These are phyloP conservation scores for Eucalyptus marginata DNA, from an alignment of 345 rosid species.

Conservation along the genomic window DNA sequence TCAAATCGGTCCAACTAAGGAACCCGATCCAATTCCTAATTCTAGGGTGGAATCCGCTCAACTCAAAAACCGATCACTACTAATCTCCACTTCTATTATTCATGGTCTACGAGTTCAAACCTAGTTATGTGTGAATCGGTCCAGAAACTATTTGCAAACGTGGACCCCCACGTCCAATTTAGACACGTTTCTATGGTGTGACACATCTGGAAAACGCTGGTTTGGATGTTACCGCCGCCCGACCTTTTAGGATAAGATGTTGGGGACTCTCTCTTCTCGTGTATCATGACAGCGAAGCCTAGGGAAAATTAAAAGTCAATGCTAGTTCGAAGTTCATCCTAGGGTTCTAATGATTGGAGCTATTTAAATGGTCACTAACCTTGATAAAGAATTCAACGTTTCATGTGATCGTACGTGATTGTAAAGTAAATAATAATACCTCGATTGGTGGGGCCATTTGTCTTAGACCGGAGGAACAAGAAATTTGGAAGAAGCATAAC, in stretches of 20 bases:
- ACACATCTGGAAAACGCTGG: background rate
- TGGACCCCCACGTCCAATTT: background rate
- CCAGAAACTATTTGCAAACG: background rate
- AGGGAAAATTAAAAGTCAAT: background rate
- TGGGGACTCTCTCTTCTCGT: background rate
- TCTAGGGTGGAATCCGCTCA: background rate
- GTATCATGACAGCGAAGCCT: background rate
- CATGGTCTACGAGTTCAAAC: background rate
- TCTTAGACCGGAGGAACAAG: background rate
- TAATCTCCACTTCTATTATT: background rate
- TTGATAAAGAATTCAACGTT: background rate
- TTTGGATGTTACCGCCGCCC: background rate
- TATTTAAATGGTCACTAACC: background rate
- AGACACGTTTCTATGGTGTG: background rate
- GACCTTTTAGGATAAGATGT: background rate
- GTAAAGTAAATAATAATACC: background rate
- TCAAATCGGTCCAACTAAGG: rapidly evolving
- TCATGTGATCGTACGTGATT: background rate
- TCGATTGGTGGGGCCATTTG: background rate
- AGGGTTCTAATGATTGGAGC: background rate
- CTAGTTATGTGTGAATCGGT: background rate
- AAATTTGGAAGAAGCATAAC: background rate
- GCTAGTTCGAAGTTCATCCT: background rate
- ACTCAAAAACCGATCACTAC: rapidly evolving
- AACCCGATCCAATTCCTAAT: rapidly evolving